Evolutionary conservation across 208 protist genomes (phyloP), one percentile per base, ranked within the genome.

Genomic region (Wallacemonas sp.): DNA sequence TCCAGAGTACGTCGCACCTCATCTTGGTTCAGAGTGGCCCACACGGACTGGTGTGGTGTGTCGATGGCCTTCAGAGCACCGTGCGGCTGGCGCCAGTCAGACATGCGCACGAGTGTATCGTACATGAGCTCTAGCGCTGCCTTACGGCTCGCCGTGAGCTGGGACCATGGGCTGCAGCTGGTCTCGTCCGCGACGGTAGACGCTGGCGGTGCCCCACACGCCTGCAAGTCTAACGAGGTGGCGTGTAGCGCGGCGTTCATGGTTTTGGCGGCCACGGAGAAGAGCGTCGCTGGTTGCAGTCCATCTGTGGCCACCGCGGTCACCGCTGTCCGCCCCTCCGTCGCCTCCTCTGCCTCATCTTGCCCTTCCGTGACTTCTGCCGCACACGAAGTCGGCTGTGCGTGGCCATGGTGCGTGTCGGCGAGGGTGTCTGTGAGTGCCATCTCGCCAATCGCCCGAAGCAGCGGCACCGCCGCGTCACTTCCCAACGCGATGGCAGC

Each of bases 401-500:
- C 12, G 17, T 8, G 17, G 12, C 0, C 47, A 19, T n/a, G n/a
- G 51, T 58, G 31, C 30, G 51, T 31, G 19, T 58, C 51, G 9
- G 51, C 51, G 41, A 58, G 4, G 22, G 39, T 30, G 15, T 65
- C 60, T 1, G 38, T 44, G 31, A 65, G 28, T 4, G 28, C 34
- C 5, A 28, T 3, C 8, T 21, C 3, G 8, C 31, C 34, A 24
- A 54, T 44, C 15, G 24, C 60, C 14, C 19, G 6, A 12, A 55
- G n/a, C 3, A 41, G 42, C 6, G 19, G 39, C 17, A 27, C 11
- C 15, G 44, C 31, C 8, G 22, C 24, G 9, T 17, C 28, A 3
- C 9, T 30, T 33, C 56, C 56, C 22, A 47, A 28, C 22, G 56
- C 56, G 26, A 62, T 30, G 15, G 39, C 56, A 15, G 47, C 38